These are phyloP conservation scores for Trichoderma atrobrunneum DNA, from an alignment of 2,329 filamentous ascomycete genomes.

Conservation along the genomic window DNA sequence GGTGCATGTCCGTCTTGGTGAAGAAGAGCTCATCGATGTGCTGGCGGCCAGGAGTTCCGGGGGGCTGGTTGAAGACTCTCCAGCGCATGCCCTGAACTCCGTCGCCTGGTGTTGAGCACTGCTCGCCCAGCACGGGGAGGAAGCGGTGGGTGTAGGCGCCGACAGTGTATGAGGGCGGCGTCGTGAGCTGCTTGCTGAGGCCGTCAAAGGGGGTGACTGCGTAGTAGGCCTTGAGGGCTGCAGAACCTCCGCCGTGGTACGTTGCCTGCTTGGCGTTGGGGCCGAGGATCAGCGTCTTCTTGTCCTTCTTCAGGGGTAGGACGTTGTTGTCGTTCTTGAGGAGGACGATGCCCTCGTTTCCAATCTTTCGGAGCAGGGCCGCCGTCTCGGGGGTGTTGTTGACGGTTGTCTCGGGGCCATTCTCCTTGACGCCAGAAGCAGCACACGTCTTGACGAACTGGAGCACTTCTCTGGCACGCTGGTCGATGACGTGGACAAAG, in stretches of 20 bases:
- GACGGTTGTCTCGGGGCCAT: constrained; percentile 50
- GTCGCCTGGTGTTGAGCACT: constrained; percentile 48
- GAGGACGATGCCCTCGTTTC: constrained; percentile 68
- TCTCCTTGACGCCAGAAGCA: constrained; percentile 52
- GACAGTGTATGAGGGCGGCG: constrained; percentile 50
- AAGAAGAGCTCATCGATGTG: constrained; percentile 50
- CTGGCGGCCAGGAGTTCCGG: constrained; percentile 45
- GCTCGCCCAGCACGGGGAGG: constrained; percentile 55
- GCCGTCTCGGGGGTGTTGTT: constrained; percentile 61
- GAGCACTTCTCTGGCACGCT: constrained; percentile 56
- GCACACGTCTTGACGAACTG: constrained; percentile 58
- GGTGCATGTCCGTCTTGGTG: constrained; percentile 47
- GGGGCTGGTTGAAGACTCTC: constrained; percentile 60
- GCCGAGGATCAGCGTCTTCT: constrained; percentile 57
- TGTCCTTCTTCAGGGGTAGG: constrained; percentile 62
- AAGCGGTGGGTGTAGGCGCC: constrained; percentile 65
- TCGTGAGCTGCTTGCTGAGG: constrained; percentile 54
- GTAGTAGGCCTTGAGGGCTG: constrained; percentile 59
- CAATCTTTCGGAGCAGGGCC: constrained; percentile 61
- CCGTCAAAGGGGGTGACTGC: constrained; percentile 71
- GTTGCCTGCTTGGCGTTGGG: constrained; percentile 56
- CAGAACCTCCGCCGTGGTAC: constrained; percentile 65
- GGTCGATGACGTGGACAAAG: constrained; percentile 52
- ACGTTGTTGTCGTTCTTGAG: constrained; percentile 67
- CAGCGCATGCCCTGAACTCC: constrained; percentile 60